Evolutionary conservation across 768 basidiomycete species (phyloP).

Genomic region (Boletus sensibilis): DNA sequence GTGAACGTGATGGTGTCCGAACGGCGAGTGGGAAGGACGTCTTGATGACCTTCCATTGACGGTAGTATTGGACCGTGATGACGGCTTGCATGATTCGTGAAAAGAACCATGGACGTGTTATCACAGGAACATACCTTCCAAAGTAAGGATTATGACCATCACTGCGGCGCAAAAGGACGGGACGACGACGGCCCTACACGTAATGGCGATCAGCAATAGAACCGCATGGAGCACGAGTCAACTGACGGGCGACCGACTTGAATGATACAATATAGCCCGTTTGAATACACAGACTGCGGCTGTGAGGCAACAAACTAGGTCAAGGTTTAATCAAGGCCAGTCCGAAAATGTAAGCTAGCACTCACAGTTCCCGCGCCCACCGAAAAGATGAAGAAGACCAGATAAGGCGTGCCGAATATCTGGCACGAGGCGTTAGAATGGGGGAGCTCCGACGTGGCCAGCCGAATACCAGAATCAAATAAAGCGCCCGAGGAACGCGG

Average conservation of each 20-base stretch:
- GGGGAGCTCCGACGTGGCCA: background rate
- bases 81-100: conserved; percentile 33
- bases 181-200: conserved; percentile 33
- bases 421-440: conserved; percentile 22
- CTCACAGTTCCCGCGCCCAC: conserved; percentile 40
- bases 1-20: conserved; percentile 35
- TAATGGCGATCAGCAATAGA: conserved; percentile 17
- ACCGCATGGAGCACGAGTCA: conserved; percentile 3
- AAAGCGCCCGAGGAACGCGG: conserved; percentile 27
- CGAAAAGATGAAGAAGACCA: conserved; percentile 44
- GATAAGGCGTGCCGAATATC: conserved; percentile 39
- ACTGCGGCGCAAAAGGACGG: conserved; percentile 46
- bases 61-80: conserved; percentile 45
- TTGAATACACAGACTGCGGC: conserved; percentile 26
- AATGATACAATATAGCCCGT: conserved; percentile 53
- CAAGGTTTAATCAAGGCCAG: conserved; percentile 12
- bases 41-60: conserved; percentile 38
- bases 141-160: conserved; percentile 38
- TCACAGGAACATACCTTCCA: conserved; percentile 42
- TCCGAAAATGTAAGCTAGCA: conserved; percentile 17
- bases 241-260: conserved; percentile 38
- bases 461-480: conserved; percentile 25
- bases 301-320: conserved; percentile 17
- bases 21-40: conserved; percentile 42
- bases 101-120: background rate